A percentile compares a stretch with the other conserved stretches of the same genome.
phyloP scores from a whole-genome alignment of 192 early-diverging fungal species.

The Backusella morwellensis region DNA sequence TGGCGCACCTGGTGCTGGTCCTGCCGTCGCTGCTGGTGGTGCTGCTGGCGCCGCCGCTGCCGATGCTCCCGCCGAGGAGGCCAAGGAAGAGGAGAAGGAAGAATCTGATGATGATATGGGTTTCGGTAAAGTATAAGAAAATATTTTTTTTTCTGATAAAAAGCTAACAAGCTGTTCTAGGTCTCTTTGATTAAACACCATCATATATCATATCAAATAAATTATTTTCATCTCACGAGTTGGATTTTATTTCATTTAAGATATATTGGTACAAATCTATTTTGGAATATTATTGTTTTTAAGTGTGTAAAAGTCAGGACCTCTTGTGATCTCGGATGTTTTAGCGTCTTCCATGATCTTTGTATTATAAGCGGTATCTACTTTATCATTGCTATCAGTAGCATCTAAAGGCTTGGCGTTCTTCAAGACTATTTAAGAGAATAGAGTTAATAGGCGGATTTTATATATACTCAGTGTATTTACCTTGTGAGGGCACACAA shows the following conservation, averaged over 20 bases:
- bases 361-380: conserved; percentile 24
- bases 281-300: not conserved
- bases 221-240: not conserved
- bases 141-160: not conserved
- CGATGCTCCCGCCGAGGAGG: conserved; percentile 40
- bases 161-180: not conserved
- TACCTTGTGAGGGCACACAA: conserved; percentile 45
- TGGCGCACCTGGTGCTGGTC: conserved; percentile 63
- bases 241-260: not conserved
- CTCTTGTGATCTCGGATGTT: not conserved
- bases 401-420: conserved; percentile 17
- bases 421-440: conserved; percentile 18
- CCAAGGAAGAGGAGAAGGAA: conserved; percentile 69
- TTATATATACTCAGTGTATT: not conserved
- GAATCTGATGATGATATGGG: conserved; percentile 77
- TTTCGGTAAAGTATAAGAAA: conserved; percentile 58
- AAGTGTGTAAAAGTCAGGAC: not conserved
- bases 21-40: conserved; percentile 36
- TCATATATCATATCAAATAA: not conserved
- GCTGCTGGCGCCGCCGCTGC: conserved; percentile 41
- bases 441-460: not conserved
- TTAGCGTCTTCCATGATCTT: conserved; percentile 31
- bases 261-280: conserved; percentile 8
- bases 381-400: conserved; percentile 19
- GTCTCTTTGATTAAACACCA: conserved; percentile 25